Base-by-base conservation (phyloP, 768 basidiomycete genomes). In the Leucosporidium creatinivorum region DNA sequence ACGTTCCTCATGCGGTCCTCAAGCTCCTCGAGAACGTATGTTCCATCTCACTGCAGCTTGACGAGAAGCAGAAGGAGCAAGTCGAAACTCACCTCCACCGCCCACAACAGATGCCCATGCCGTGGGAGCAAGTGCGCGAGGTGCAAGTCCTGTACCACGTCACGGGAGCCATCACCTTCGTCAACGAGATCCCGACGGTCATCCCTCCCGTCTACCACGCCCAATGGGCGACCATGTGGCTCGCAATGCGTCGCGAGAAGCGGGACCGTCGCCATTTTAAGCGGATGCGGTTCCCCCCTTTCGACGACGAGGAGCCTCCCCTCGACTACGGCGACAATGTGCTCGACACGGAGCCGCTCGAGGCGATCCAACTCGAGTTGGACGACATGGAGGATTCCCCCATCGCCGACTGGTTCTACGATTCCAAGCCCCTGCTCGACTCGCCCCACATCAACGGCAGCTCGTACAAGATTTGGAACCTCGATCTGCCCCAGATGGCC, bases 151-250 rank as follows among this genome's bases (percentile, higher is more conserved):
- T 99, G 65, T 99, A 99, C 79, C 96, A 99, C 78, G 94, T 99
- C 76, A 98, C 96, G 13, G 96, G 96, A 71, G 96, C 96, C 50
- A 99, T 99, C 80, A 98, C 96, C 3, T 99, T 99, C 76, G 96
- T 99, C 73, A 98, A 97, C 80, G 93, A 98, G 79, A 89, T 97
- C 49, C 96, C 96, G 52, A 88, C 91, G 57, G 86, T 99, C 73
- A 89, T 98, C 69, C 96, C 98, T 78, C 96, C 96, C 9, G 85
- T 99, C 15, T 98, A 96, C 79, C 96, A 99, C 78, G 92, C 96
- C 1, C 96, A 98, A 76, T 99, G 96, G 96, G 93, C 91, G 77
- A 89, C 91, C 8, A 99, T 99, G 96, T 99, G 96, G 96, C 82
- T 99, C 56, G 94, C 96, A 17, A 99, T 99, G 96, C 84, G 96